Conservation (phyloP, 202 grass and related monocot species). For the Cymbopogon flexuosus region DNA sequence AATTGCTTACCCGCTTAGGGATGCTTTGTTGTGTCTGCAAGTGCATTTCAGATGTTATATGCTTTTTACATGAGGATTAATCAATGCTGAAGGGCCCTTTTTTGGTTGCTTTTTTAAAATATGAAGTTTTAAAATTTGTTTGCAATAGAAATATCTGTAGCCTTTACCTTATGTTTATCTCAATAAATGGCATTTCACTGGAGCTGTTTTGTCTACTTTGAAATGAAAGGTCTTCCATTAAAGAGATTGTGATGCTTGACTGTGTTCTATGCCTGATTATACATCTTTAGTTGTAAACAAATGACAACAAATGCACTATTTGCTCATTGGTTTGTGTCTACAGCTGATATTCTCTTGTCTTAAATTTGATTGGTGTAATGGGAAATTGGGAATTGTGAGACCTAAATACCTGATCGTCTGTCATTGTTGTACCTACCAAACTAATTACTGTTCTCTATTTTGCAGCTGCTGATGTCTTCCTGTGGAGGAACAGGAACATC, state of each 20-base stretch:
- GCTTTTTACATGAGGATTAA: background rate
- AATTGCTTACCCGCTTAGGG: background rate
- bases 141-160: background rate
- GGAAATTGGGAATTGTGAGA: background rate
- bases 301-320: background rate
- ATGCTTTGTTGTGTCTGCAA: background rate
- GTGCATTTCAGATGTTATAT: background rate
- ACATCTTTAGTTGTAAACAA: background rate
- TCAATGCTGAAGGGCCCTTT: background rate
- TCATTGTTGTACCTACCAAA: background rate
- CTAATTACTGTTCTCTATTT: constrained; percentile 20
- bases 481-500: constrained; percentile 94
- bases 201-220: background rate
- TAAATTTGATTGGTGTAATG: background rate
- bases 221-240: background rate
- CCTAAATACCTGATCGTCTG: background rate
- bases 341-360: background rate
- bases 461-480: constrained; percentile 87
- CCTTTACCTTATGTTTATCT: background rate
- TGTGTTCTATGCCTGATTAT: background rate
- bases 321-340: background rate
- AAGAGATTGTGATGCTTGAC: background rate
- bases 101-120: background rate
- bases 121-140: background rate
- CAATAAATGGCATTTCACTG: background rate